Conservation (phyloP, 306 rosid genomes). For the Sindora glabra region DNA sequence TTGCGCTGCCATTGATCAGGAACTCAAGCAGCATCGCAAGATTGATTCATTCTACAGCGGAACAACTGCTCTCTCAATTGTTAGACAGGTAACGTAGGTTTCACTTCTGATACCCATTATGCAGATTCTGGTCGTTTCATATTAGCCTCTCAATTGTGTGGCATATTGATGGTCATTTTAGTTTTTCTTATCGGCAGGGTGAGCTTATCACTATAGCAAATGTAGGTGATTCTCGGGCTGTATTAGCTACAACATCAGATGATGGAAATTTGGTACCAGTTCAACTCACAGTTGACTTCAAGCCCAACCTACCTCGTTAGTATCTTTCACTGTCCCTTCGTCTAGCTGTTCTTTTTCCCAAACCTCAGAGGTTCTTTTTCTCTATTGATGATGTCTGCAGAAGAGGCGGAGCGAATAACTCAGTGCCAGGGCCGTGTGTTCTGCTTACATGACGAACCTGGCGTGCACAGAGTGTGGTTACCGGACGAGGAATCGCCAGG, state of each 20-base stretch:
- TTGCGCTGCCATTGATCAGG: conserved; percentile 75
- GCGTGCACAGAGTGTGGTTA: conserved; percentile 77
- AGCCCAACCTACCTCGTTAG: conserved; percentile 91
- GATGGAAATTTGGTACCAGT: conserved; percentile 58
- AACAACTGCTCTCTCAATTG: conserved; percentile 80
- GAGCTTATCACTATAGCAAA: conserved; percentile 62
- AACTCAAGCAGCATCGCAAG: conserved; percentile 58
- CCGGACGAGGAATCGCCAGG: conserved; percentile 72
- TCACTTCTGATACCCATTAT: neutral
- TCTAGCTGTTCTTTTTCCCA: neutral
- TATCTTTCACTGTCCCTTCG: conserved; percentile 5
- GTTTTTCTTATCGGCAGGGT: conserved; percentile 35
- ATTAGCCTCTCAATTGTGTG: neutral
- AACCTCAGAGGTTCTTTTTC: neutral
- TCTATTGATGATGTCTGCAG: conserved; percentile 31
- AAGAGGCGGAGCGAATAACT: conserved; percentile 82
- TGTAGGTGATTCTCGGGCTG: conserved; percentile 95
- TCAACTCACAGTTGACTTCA: conserved; percentile 90
- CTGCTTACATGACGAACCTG: conserved; percentile 74
- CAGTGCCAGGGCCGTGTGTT: conserved; percentile 73
- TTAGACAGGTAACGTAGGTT: conserved; percentile 58
- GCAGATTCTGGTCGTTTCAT: neutral
- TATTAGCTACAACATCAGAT: conserved; percentile 61
- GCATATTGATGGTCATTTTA: neutral
- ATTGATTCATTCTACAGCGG: conserved; percentile 80